Conservation (phyloP, 257 asterid species). For the Nicotiana undulata region DNA sequence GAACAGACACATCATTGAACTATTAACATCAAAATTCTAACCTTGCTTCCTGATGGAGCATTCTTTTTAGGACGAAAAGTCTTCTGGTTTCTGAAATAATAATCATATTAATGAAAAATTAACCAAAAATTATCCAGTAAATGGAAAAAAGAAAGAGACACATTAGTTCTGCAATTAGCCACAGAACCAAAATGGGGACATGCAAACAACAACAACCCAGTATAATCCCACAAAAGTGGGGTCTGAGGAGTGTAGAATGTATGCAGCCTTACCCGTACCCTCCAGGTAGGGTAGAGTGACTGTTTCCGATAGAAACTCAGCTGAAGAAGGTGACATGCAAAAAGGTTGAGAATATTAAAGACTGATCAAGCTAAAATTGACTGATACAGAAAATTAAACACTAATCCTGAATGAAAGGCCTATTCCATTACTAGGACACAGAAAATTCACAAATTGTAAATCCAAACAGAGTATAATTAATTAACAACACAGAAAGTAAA, state of each 20-base stretch:
- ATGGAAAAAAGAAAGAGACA: background rate
- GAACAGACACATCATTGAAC: background rate
- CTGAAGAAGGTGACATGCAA: no score
- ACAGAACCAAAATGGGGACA: background rate
- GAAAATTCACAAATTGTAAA: background rate
- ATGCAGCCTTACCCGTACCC: no score
- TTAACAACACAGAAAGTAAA: background rate
- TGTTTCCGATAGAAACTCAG: no score
- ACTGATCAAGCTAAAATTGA: background rate
- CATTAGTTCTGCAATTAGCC: background rate
- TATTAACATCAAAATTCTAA: background rate
- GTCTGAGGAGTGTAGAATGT: no score
- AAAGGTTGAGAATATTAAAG: background rate
- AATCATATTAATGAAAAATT: background rate
- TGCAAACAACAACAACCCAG: no score
- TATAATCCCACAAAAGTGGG: no score
- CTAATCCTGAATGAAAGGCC: background rate
- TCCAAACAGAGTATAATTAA: background rate
- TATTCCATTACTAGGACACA: no score
- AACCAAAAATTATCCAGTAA: background rate
- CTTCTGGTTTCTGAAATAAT: constrained; percentile 57
- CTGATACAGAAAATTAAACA: background rate
- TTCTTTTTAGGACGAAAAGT: constrained; percentile 94
- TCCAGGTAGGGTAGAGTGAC: no score
- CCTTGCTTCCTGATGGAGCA: constrained; percentile 97